Conservation (phyloP, 345 rosid genomes). For the Arabidopsis suecica region DNA sequence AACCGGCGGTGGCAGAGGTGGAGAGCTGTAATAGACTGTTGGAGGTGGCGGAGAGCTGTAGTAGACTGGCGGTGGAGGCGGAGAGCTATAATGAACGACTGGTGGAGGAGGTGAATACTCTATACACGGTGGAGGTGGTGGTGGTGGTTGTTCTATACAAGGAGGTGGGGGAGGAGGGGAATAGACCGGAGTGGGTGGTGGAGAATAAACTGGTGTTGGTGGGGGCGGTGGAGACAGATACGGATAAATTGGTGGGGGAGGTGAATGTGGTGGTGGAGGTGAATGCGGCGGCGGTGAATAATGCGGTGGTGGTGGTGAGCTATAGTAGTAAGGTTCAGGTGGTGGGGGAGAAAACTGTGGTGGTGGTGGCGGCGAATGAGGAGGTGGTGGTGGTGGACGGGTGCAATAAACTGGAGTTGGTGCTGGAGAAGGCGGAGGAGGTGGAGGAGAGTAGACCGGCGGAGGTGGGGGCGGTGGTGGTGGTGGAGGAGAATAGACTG, state of each 20-base stretch:
- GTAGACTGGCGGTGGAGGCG: conserved; percentile 50
- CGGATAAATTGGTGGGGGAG: conserved; percentile 53
- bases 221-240: conserved; percentile 40
- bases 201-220: conserved; percentile 51
- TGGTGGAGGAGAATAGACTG: conserved; percentile 33
- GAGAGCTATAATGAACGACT: conserved; percentile 37
- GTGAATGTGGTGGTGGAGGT: conserved; percentile 66
- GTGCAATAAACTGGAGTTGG: conserved; percentile 41
- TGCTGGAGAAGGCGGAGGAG: conserved; percentile 45
- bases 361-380: conserved; percentile 51
- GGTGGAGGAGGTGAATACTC: conserved; percentile 58
- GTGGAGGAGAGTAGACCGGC: conserved; percentile 35
- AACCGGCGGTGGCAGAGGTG: conserved; percentile 48
- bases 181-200: conserved; percentile 52
- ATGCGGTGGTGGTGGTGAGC: conserved; percentile 50
- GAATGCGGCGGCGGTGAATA: conserved; percentile 50
- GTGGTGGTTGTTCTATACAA: conserved; percentile 65
- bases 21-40: conserved; percentile 37
- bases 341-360: conserved; percentile 54
- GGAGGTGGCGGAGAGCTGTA: conserved; percentile 52
- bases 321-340: conserved; percentile 39
- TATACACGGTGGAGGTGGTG: conserved; percentile 64
- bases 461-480: conserved; percentile 49
- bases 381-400: conserved; percentile 49
- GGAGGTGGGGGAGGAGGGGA: conserved; percentile 62